phyloP scores from a whole-genome alignment of 768 basidiomycete genomes.

The Pleurotus pulmonarius region DNA sequence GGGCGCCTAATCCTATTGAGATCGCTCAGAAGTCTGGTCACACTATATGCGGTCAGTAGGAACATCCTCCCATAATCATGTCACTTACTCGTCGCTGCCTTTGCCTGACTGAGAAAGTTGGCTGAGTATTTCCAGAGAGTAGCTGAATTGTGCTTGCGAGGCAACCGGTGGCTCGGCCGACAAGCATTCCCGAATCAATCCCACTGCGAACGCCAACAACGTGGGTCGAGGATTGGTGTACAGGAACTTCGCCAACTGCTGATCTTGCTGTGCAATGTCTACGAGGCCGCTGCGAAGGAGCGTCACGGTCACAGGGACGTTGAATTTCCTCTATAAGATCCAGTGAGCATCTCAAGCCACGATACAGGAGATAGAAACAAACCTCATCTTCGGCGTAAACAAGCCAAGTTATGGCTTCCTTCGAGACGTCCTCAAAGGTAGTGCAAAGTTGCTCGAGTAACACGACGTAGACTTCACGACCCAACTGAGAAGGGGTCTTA shows the following conservation, averaged over 20 bases:
- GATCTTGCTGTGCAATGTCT: constrained; percentile 74
- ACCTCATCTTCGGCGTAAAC: constrained; percentile 96
- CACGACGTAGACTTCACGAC: constrained; percentile 89
- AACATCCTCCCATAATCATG: neutral
- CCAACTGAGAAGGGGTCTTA: constrained; percentile 81
- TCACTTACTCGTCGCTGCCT: constrained; percentile 78
- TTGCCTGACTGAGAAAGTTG: constrained; percentile 73
- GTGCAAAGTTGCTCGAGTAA: constrained; percentile 87
- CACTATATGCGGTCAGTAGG: constrained; percentile 36
- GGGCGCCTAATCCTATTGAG: constrained; percentile 64
- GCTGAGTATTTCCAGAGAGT: constrained; percentile 75
- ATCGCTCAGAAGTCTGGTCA: constrained; percentile 74
- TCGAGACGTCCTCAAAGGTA: constrained; percentile 86
- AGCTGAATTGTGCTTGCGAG: constrained; percentile 73
- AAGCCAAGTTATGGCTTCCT: constrained; percentile 96
- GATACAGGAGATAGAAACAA: constrained; percentile 18
- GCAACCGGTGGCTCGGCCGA: constrained; percentile 79
- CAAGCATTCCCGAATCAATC: constrained; percentile 82
- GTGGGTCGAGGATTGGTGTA: constrained; percentile 73
- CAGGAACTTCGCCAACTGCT: constrained; percentile 84
- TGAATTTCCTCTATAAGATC: constrained; percentile 80
- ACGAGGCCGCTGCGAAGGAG: constrained; percentile 83
- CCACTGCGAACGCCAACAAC: constrained; percentile 77
- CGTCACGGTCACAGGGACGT: constrained; percentile 89
- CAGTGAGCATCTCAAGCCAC: neutral